phyloP scores from a whole-genome alignment of 192 early-diverging fungal genomes.

The Jimgerdemannia flammicorona region DNA sequence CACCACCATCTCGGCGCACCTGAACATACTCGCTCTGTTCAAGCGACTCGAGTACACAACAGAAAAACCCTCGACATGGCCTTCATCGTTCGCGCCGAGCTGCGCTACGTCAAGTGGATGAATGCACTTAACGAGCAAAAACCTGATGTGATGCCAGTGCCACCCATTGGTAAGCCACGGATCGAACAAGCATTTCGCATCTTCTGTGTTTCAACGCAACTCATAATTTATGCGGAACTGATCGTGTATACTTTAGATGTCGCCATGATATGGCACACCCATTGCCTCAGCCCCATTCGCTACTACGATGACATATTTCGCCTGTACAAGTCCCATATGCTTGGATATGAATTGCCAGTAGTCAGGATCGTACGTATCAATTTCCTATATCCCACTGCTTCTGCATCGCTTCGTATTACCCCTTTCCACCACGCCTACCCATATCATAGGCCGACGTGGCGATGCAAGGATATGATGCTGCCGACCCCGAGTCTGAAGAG shows the following conservation, averaged over 20 bases:
- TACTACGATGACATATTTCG: constrained; percentile 59
- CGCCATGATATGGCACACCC: constrained; percentile 59
- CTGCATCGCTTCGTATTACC: neutral
- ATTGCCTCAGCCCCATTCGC: constrained; percentile 50
- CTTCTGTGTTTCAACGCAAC: no score
- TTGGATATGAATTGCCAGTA: constrained; percentile 46
- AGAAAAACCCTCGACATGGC: constrained; percentile 39
- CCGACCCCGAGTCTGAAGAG: neutral
- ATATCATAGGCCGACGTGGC: neutral
- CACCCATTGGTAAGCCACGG: constrained; percentile 35
- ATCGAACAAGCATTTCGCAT: no score
- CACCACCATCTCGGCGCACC: constrained; percentile 25
- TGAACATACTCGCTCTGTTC: constrained; percentile 21
- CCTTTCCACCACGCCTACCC: neutral
- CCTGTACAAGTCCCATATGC: constrained; percentile 31
- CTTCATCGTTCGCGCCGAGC: constrained; percentile 50
- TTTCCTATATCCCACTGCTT: neutral
- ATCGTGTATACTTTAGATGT: constrained; percentile 34
- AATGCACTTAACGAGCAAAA: constrained; percentile 35
- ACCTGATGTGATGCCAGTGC: constrained; percentile 33
- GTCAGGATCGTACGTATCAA: neutral
- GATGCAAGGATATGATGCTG: neutral
- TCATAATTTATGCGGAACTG: no score
- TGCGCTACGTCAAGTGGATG: constrained; percentile 49
- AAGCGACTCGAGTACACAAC: constrained; percentile 25